phyloP scores from a whole-genome alignment of 1,284 basidiomycete species.

The Ustilago tritici region DNA sequence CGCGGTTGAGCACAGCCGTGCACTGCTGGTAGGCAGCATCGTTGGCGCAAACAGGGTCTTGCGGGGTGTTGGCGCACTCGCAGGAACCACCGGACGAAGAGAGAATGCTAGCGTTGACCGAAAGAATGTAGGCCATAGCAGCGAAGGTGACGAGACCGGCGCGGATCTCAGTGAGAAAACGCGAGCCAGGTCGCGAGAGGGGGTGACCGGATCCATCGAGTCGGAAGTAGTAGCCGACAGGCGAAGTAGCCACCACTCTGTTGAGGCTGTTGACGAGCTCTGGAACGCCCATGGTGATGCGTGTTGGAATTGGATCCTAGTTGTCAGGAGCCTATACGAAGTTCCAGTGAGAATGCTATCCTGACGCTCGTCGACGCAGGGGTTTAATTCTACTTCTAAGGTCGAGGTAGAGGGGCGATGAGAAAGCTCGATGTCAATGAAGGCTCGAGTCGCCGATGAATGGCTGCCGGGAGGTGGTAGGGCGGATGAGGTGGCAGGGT shows the following conservation, averaged over 20 bases:
- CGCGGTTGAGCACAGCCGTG: slow-evolving; percentile 48
- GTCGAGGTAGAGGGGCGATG: not conserved
- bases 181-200: slow-evolving; percentile 79
- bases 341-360: not conserved
- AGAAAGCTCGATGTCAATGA: slow-evolving; percentile 29
- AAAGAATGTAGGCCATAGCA: slow-evolving; percentile 74
- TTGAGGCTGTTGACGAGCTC: slow-evolving; percentile 64
- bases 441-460: slow-evolving; percentile 30
- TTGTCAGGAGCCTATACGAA: not conserved
- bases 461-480: not conserved
- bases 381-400: not conserved
- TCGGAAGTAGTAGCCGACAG: slow-evolving; percentile 83
- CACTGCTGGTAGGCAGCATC: slow-evolving; percentile 75
- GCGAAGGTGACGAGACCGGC: slow-evolving; percentile 67
- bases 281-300: slow-evolving; percentile 28
- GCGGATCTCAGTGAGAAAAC: slow-evolving; percentile 73
- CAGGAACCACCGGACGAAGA: slow-evolving; percentile 84
- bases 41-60: slow-evolving; percentile 71
- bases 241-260: slow-evolving; percentile 76
- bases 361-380: not conserved
- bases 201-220: slow-evolving; percentile 84
- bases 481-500: slow-evolving; percentile 1
- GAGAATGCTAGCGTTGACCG: slow-evolving; percentile 75
- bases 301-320: not conserved
- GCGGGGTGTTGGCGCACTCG: slow-evolving; percentile 74